Evolutionary conservation across 129 eudicot genomes (phyloP).

Genomic region (Arctium lappa): DNA sequence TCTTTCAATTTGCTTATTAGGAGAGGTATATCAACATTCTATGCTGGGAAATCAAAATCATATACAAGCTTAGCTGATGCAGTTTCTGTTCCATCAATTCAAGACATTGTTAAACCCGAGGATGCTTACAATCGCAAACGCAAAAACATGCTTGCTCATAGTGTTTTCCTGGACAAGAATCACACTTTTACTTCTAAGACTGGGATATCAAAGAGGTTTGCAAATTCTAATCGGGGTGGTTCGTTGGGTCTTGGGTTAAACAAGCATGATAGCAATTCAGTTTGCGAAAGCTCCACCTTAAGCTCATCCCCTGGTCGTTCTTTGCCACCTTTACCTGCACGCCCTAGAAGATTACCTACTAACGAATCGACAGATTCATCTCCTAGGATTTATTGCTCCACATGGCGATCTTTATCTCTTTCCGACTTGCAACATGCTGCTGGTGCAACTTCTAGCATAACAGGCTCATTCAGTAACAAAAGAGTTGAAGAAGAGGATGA

Average conservation of each 20-base stretch:
- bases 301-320: conserved; percentile 34
- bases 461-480: conserved; percentile 23
- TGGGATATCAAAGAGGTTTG: conserved; percentile 54
- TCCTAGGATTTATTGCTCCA: conserved; percentile 32
- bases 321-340: conserved; percentile 61
- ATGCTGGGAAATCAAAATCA: conserved; percentile 76
- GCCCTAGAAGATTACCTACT: conserved; percentile 31
- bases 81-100: conserved; percentile 44
- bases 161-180: conserved; percentile 43
- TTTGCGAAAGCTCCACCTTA: conserved; percentile 33
- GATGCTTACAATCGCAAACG: conserved; percentile 78
- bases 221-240: conserved; percentile 44
- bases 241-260: conserved; percentile 34
- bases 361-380: conserved; percentile 33
- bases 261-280: conserved; percentile 32
- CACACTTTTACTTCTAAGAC: conserved; percentile 16
- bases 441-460: conserved; percentile 26
- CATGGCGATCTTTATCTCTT: conserved; percentile 71
- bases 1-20: conserved; percentile 27
- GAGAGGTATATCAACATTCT: conserved; percentile 74
- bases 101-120: conserved; percentile 75
- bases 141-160: conserved; percentile 62
- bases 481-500: conserved; percentile 14
- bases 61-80: conserved; percentile 69
- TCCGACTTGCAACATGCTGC: conserved; percentile 68